Percentiles rank a stretch among this genome's conserved stretches.
phyloP scores from a whole-genome alignment of 2,329 filamentous ascomycete species.

The Xenoacremonium recifei region DNA sequence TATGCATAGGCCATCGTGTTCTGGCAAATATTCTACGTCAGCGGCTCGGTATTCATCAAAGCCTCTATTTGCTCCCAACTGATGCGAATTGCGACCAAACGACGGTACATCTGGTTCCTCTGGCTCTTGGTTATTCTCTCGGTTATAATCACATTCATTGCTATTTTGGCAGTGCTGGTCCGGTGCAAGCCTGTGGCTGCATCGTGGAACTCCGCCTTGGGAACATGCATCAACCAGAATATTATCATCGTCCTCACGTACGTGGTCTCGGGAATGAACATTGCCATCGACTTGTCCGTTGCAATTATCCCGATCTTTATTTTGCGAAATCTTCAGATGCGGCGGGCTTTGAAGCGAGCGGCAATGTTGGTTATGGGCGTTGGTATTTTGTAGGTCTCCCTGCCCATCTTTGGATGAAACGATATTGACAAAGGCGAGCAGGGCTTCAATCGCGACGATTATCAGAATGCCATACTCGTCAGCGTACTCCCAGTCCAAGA shows the following conservation, averaged over 20 bases:
- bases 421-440: no score
- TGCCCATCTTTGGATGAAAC: no score
- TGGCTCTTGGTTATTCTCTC: constrained; percentile 12
- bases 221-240: constrained; percentile 13
- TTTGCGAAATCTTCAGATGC: constrained; percentile 14
- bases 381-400: no score
- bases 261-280: constrained; percentile 16
- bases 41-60: constrained; percentile 14
- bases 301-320: constrained; percentile 11
- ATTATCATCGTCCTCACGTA: constrained; percentile 14
- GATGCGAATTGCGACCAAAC: constrained; percentile 13
- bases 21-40: constrained; percentile 17
- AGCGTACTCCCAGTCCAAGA: constrained; percentile 10
- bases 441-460: constrained; percentile 16
- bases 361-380: constrained; percentile 13
- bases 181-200: constrained; percentile 19
- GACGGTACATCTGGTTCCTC: constrained; percentile 2
- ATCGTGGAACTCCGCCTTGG: constrained; percentile 14
- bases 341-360: constrained; percentile 10
- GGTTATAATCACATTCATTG: constrained; percentile 16
- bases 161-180: constrained; percentile 18
- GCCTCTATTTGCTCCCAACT: constrained; percentile 16
- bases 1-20: no score
- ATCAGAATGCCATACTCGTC: constrained; percentile 18
- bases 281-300: constrained; percentile 13